Evolutionary conservation across 2,329 filamentous ascomycete genomes (phyloP).

Genomic region (Talaromyces piceae): DNA sequence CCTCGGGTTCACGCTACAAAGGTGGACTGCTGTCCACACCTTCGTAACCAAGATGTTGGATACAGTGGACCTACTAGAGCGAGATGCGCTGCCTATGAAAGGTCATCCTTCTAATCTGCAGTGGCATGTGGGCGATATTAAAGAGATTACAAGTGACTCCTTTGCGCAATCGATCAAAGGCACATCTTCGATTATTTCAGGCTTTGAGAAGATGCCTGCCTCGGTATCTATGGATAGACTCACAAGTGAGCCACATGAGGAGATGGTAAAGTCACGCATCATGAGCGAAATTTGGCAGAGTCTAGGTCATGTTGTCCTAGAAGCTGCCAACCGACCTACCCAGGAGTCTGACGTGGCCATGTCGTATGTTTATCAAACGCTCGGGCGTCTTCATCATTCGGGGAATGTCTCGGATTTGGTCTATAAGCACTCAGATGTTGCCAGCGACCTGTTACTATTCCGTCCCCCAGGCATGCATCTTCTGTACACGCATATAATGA

Average conservation of each 20-base stretch:
- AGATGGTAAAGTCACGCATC: slow-evolving; percentile 17
- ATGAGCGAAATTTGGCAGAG: slow-evolving; percentile 34
- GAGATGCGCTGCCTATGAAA: slow-evolving; percentile 12
- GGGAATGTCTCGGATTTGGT: slow-evolving; percentile 36
- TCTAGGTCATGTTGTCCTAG: slow-evolving; percentile 34
- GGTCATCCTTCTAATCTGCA: slow-evolving; percentile 22
- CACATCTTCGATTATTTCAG: neutral
- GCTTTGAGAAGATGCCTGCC: neutral
- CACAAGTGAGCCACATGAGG: slow-evolving; percentile 20
- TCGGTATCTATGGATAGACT: slow-evolving; percentile 15
- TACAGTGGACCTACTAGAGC: slow-evolving; percentile 22
- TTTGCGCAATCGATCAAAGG: neutral
- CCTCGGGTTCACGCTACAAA: slow-evolving; percentile 31
- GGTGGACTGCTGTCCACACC: slow-evolving; percentile 35
- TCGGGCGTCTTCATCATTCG: slow-evolving; percentile 40
- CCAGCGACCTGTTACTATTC: slow-evolving; percentile 23
- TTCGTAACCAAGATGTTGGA: slow-evolving; percentile 34
- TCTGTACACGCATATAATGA: slow-evolving; percentile 40
- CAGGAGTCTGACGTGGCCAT: slow-evolving; percentile 33
- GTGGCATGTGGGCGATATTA: slow-evolving; percentile 21
- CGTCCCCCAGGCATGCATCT: slow-evolving; percentile 39
- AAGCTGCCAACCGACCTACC: slow-evolving; percentile 29
- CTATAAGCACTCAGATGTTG: slow-evolving; percentile 31
- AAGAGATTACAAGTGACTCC: slow-evolving; percentile 20
- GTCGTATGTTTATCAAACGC: slow-evolving; percentile 37